Percentiles rank a stretch among this genome's conserved stretches.
These are phyloP conservation scores for Ganoderma sinense DNA, from an alignment of 1,284 basidiomycete genomes.

Conservation along the genomic window DNA sequence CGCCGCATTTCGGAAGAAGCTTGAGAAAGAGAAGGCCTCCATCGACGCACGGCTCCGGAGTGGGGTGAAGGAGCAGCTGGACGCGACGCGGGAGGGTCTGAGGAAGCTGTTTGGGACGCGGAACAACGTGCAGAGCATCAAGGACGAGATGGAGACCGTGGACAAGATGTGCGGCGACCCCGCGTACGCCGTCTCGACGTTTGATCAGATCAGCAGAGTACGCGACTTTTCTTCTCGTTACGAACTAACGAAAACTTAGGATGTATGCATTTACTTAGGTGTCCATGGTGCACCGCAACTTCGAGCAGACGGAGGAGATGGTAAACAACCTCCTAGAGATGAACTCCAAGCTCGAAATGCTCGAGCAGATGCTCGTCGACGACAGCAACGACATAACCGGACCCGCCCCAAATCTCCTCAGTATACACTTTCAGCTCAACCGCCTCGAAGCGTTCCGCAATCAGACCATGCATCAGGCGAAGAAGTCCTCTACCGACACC, in stretches of 20 bases:
- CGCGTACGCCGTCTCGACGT: constrained; percentile 76
- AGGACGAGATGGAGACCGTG: constrained; percentile 92
- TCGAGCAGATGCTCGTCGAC: constrained; percentile 81
- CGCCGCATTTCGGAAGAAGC: constrained; percentile 88
- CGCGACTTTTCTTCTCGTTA: constrained; percentile 38
- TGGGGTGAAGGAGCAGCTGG: constrained; percentile 94
- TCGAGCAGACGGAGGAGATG: constrained; percentile 95
- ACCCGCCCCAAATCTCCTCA: constrained; percentile 86
- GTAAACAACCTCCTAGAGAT: constrained; percentile 92
- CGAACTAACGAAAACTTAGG: neutral
- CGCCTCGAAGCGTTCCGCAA: constrained; percentile 95
- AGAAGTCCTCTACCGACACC: constrained; percentile 78
- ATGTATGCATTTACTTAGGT: constrained; percentile 60
- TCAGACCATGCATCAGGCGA: constrained; percentile 91
- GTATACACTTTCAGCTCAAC: constrained; percentile 90
- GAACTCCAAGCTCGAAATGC: constrained; percentile 82
- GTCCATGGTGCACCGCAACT: constrained; percentile 95
- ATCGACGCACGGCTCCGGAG: constrained; percentile 92
- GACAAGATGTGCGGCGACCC: constrained; percentile 85
- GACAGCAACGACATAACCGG: constrained; percentile 83
- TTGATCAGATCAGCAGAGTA: constrained; percentile 93
- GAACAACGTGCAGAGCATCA: constrained; percentile 85
- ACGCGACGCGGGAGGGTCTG: constrained; percentile 90
- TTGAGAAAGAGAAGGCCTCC: constrained; percentile 96
- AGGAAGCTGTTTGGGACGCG: constrained; percentile 86